Conservation (phyloP, 2,329 filamentous ascomycete genomes). For the Monosporascus cannonballus region DNA sequence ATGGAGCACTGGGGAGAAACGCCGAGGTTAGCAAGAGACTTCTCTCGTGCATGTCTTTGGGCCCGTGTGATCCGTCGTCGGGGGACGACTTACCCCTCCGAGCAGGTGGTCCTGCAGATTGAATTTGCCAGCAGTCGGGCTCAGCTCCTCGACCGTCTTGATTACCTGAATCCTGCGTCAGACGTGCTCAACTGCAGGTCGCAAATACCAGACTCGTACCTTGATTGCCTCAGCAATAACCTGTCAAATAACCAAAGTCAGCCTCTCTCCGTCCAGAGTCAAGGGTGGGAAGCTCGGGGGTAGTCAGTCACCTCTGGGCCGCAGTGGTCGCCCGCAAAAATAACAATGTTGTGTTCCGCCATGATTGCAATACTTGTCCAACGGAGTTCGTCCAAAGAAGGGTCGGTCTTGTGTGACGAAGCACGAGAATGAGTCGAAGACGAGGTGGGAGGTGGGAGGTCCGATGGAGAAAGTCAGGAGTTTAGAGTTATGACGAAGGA, state of each 20-base stretch:
- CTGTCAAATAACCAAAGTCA: slow-evolving; percentile 25
- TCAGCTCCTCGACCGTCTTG: slow-evolving; percentile 67
- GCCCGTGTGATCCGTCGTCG: too few species aligned
- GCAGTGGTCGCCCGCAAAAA: slow-evolving; percentile 78
- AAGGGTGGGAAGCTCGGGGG: slow-evolving; percentile 14
- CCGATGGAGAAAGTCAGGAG: too few species aligned
- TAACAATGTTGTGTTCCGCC: slow-evolving; percentile 70
- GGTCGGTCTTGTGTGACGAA: background rate
- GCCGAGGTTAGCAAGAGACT: background rate
- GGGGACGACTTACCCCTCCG: slow-evolving; percentile 54
- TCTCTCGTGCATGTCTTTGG: too few species aligned
- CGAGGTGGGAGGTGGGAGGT: too few species aligned
- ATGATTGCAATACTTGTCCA: slow-evolving; percentile 35
- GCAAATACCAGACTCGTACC: slow-evolving; percentile 39
- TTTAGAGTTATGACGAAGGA: too few species aligned
- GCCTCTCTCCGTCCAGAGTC: background rate
- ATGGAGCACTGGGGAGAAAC: slow-evolving; percentile 66
- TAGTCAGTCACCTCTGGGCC: slow-evolving; percentile 64
- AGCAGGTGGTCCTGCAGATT: slow-evolving; percentile 86
- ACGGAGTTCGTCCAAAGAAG: background rate
- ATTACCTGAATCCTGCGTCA: slow-evolving; percentile 46
- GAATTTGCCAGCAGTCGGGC: slow-evolving; percentile 67
- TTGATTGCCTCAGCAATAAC: slow-evolving; percentile 81
- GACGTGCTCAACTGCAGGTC: background rate
- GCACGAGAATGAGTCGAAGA: too few species aligned